These are phyloP conservation scores for Trypanosoma avium DNA, from an alignment of 208 protist genomes.

Conservation along the genomic window DNA sequence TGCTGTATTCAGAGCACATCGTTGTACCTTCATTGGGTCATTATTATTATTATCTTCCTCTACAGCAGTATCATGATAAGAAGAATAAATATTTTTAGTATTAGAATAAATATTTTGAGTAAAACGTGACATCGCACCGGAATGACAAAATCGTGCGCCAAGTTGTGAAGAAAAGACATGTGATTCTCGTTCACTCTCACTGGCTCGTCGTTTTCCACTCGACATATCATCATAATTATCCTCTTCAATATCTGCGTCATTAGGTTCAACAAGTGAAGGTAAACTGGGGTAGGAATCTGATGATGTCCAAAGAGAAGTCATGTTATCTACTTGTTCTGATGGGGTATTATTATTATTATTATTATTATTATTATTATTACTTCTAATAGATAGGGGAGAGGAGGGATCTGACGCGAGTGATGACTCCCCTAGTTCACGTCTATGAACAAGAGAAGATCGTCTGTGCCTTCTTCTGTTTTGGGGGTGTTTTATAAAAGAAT, in stretches of 20 bases:
- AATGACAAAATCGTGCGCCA: neutral
- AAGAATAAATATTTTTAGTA: neutral
- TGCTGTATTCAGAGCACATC: conserved; percentile 6
- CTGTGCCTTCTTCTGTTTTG: no score
- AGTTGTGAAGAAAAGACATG: neutral
- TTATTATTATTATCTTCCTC: neutral
- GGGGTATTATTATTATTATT: no score
- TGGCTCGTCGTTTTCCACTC: neutral
- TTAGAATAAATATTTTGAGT: neutral
- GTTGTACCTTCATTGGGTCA: no score
- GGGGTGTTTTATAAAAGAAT: no score
- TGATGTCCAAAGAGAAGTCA: no score
- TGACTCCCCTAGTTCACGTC: no score
- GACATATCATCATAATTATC: neutral
- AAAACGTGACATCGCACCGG: neutral
- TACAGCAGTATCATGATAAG: neutral
- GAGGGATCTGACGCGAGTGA: no score
- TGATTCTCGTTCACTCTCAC: neutral
- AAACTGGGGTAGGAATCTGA: no score
- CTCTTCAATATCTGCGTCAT: conserved; percentile 4
- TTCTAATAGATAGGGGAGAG: no score
- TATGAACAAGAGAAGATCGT: no score
- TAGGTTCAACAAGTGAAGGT: conserved; percentile 3
- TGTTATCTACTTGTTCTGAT: no score
- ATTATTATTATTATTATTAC: no score